These are phyloP conservation scores for Euphorbia celastroides DNA, from an alignment of 441 rosid species.

Conservation along the genomic window DNA sequence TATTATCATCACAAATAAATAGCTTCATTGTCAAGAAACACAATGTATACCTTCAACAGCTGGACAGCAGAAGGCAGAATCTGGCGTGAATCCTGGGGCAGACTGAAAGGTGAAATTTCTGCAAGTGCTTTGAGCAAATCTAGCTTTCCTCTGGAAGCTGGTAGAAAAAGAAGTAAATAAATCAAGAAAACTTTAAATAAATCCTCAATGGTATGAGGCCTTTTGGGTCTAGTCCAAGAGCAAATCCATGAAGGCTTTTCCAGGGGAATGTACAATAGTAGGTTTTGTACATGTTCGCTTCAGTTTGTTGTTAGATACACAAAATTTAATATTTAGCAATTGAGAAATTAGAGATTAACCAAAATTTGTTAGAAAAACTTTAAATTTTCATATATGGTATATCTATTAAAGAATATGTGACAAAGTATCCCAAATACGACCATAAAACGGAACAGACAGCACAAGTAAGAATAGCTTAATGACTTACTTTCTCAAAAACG, in stretches of 20 bases:
- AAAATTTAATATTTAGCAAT: no score
- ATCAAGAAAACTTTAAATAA: no score
- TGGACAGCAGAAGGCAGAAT: slow-evolving; percentile 83
- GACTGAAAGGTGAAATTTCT: slow-evolving; percentile 81
- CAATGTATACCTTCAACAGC: slow-evolving; percentile 61
- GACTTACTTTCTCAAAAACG: slow-evolving; percentile 77
- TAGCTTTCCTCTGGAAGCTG: slow-evolving; percentile 98
- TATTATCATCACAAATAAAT: neutral
- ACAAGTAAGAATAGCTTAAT: neutral
- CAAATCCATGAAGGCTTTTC: no score
- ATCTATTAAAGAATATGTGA: neutral
- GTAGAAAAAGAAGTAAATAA: slow-evolving; percentile 19
- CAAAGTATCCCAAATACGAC: neutral
- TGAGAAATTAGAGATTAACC: no score
- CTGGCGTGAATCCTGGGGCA: slow-evolving; percentile 90
- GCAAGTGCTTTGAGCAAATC: slow-evolving; percentile 93
- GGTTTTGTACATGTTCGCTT: no score
- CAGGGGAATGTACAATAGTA: no score
- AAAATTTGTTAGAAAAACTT: no score
- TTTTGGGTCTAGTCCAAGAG: no score
- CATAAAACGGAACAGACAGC: neutral
- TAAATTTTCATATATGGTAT: neutral
- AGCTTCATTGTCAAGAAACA: neutral
- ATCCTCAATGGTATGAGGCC: no score
- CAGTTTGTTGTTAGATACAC: no score